Conservation (phyloP, 140 eudicot genomes). For the Ambrosia hybrid region DNA sequence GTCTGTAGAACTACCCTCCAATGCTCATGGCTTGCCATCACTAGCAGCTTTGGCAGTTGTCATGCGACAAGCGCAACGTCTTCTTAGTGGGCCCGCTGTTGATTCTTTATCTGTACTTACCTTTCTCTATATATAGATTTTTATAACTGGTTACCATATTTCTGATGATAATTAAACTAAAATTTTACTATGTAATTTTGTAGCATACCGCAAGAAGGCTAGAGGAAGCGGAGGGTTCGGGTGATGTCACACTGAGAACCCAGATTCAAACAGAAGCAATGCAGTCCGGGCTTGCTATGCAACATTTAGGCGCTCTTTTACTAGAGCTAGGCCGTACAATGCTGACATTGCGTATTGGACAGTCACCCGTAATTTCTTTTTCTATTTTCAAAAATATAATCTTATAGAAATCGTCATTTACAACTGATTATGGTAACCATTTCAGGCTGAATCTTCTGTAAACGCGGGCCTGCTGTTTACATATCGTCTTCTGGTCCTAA, state of each 20-base stretch:
- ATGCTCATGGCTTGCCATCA: constrained; percentile 59
- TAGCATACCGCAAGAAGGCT: constrained; percentile 66
- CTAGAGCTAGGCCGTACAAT: constrained; percentile 93
- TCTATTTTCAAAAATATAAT: background rate
- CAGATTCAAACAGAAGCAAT: constrained; percentile 68
- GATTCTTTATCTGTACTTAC: constrained; percentile 67
- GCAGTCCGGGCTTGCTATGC: constrained; percentile 84
- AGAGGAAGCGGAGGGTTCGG: constrained; percentile 61
- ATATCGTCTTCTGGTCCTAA: constrained; percentile 91
- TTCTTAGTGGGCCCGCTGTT: constrained; percentile 61
- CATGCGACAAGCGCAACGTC: constrained; percentile 63
- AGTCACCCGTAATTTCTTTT: constrained; percentile 50
- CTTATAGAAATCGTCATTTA: background rate
- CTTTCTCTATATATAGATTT: constrained; percentile 14
- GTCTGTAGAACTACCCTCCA: constrained; percentile 47
- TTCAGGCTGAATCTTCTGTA: constrained; percentile 79
- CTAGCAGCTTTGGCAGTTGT: constrained; percentile 63
- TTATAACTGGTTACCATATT: background rate
- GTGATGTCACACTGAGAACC: constrained; percentile 63
- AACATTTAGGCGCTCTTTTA: constrained; percentile 87
- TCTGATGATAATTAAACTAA: background rate
- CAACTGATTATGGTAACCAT: constrained; percentile 18
- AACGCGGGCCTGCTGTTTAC: constrained; percentile 90
- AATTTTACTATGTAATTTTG: constrained; percentile 27
- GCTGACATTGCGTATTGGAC: constrained; percentile 80